These are phyloP conservation scores for Climacium dendroides DNA, from an alignment of 225 moss, liverwort and hornwort species.

Conservation along the genomic window DNA sequence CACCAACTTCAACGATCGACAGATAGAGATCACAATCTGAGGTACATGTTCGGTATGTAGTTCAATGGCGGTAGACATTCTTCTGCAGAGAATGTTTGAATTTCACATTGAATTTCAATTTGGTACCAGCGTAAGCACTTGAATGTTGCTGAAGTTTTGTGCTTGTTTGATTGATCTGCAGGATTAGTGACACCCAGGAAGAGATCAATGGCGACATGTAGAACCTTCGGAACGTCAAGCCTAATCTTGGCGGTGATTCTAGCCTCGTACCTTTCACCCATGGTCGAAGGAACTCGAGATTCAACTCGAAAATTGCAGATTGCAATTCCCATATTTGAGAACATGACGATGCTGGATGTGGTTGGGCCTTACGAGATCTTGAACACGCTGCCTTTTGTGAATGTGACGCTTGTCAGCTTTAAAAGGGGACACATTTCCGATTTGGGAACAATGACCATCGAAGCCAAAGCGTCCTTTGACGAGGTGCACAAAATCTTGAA, in stretches of 20 bases:
- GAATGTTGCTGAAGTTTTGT: neutral
- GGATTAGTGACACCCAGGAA: neutral
- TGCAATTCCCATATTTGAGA: conserved; percentile 45
- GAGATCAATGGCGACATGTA: neutral
- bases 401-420: neutral
- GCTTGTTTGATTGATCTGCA: neutral
- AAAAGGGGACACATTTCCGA: neutral
- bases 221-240: neutral
- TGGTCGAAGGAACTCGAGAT: neutral
- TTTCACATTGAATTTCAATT: neutral
- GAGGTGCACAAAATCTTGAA: neutral
- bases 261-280: neutral
- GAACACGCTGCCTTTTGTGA: conserved; percentile 1
- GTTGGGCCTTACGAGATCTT: conserved; percentile 49
- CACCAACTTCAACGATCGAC: neutral
- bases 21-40: neutral
- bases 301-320: neutral
- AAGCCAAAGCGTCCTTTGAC: neutral
- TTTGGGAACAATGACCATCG: neutral
- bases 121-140: neutral
- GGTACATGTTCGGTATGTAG: neutral
- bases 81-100: neutral
- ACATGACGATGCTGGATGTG: conserved; percentile 29
- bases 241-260: neutral
- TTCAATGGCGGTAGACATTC: neutral